A percentile compares a stretch with the other conserved stretches of the same genome.
phyloP scores from a whole-genome alignment of 805 yeast species.

The Cyberlindnera misumaiensis region DNA sequence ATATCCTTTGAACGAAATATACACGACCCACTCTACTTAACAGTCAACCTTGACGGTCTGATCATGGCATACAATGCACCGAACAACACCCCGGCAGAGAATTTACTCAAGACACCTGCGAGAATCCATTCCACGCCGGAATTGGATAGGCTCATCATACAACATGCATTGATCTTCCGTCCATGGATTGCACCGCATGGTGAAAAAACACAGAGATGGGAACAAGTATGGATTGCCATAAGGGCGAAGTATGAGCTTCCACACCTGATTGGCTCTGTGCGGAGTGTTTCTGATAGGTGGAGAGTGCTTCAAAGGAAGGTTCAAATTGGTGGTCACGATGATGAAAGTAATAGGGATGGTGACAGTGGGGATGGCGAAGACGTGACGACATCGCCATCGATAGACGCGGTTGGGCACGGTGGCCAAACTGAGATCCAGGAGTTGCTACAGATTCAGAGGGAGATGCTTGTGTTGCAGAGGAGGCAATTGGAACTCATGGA shows the following conservation, averaged over 20 bases:
- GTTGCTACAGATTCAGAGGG: background rate
- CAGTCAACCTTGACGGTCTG: too few relatives aligned
- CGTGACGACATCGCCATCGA: too few relatives aligned
- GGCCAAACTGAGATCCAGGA: background rate
- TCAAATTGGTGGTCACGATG: background rate
- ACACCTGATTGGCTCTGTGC: background rate
- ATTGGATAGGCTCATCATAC: background rate
- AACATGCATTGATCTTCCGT: background rate
- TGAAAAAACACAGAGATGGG: background rate
- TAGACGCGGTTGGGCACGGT: too few relatives aligned
- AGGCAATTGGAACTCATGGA: constrained; percentile 6
- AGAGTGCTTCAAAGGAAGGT: constrained; percentile 3
- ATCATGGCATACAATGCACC: constrained; percentile 1
- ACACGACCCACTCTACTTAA: too few relatives aligned
- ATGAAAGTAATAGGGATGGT: too few relatives aligned
- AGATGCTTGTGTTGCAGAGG: constrained; percentile 3
- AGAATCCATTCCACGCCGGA: constrained; percentile 1
- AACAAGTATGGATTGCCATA: background rate
- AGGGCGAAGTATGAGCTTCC: background rate
- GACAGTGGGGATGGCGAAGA: too few relatives aligned
- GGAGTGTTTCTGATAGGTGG: constrained; percentile 6
- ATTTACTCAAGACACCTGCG: too few relatives aligned
- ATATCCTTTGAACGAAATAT: too few relatives aligned
- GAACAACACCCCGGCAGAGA: too few relatives aligned
- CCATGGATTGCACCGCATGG: constrained; percentile 1